phyloP scores from a whole-genome alignment of 169 alveolate species.

The Hammondia hammondi region DNA sequence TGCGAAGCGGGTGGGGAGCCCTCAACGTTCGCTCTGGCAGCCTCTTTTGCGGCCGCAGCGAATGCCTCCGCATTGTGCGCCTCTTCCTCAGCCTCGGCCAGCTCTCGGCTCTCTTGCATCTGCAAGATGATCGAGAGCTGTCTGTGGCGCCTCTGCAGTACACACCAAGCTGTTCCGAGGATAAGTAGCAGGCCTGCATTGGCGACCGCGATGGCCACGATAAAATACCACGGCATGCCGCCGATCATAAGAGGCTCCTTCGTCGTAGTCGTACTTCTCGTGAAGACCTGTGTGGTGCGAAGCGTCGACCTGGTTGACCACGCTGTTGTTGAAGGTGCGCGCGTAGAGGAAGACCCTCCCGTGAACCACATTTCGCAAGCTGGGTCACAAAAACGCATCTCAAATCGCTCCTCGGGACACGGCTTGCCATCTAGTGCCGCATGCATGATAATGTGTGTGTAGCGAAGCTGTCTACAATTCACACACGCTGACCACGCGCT shows the following conservation, averaged over 20 bases:
- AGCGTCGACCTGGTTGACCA: background rate
- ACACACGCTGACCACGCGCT: slow-evolving; percentile 27
- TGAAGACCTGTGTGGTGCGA: background rate
- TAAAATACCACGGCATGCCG: background rate
- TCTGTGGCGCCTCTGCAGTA: slow-evolving; percentile 10
- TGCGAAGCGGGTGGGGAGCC: background rate
- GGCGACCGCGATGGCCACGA: background rate
- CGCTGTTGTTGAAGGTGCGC: background rate
- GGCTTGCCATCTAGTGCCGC: background rate
- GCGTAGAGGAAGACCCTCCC: background rate
- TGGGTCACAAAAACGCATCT: slow-evolving; percentile 20
- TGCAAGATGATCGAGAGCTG: background rate
- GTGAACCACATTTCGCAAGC: background rate
- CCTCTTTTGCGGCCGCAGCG: background rate
- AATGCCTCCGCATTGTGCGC: background rate
- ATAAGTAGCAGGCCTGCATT: background rate
- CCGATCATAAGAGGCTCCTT: background rate
- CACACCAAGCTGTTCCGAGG: background rate
- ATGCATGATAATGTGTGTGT: slow-evolving; percentile 16
- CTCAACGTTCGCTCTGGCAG: background rate
- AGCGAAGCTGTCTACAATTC: slow-evolving; percentile 37
- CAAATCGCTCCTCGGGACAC: slow-evolving; percentile 3
- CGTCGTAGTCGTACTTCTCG: background rate
- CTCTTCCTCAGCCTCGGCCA: slow-evolving; percentile 14
- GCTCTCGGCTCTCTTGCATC: background rate